Percentiles rank a stretch among this genome's conserved stretches.
phyloP scores from a whole-genome alignment of 2,329 filamentous ascomycete genomes.

The Fusarium zealandicum region DNA sequence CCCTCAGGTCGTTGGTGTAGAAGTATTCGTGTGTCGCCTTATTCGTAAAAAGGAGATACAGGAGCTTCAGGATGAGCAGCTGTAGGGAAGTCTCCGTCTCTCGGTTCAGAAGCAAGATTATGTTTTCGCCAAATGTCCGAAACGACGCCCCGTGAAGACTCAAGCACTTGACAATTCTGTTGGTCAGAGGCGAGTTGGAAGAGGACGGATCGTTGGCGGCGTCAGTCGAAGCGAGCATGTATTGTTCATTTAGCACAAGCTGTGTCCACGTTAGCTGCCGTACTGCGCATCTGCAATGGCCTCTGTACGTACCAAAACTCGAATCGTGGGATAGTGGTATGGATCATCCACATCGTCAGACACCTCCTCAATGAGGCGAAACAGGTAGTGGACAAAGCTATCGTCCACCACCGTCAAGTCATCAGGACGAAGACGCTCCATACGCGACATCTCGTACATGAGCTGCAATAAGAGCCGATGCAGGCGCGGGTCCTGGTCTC shows the following conservation, averaged over 20 bases:
- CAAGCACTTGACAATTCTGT: conserved; percentile 90
- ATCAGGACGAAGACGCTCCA: conserved; percentile 78
- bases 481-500: conserved; percentile 71
- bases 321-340: conserved; percentile 94
- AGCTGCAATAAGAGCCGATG: conserved; percentile 86
- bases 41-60: conserved; percentile 95
- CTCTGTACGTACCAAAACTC: conserved; percentile 74
- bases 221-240: conserved; percentile 80
- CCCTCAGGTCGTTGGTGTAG: conserved; percentile 95
- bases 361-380: conserved; percentile 85
- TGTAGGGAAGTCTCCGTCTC: conserved; percentile 95
- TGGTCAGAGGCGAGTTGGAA: conserved; percentile 71
- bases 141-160: conserved; percentile 81
- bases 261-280: conserved; percentile 48
- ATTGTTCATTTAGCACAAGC: conserved; percentile 97
- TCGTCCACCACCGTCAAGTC: conserved; percentile 83
- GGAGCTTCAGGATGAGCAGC: conserved; percentile 91
- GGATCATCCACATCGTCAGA: conserved; percentile 90
- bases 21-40: conserved; percentile 95
- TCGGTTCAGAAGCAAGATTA: conserved; percentile 92
- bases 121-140: conserved; percentile 96
- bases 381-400: conserved; percentile 81
- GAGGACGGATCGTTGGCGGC: conserved; percentile 49
- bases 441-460: conserved; percentile 94
- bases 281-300: background rate